Evolutionary conservation across 805 yeast species (phyloP).

Genomic region (Isabelozyma rhagii): DNA sequence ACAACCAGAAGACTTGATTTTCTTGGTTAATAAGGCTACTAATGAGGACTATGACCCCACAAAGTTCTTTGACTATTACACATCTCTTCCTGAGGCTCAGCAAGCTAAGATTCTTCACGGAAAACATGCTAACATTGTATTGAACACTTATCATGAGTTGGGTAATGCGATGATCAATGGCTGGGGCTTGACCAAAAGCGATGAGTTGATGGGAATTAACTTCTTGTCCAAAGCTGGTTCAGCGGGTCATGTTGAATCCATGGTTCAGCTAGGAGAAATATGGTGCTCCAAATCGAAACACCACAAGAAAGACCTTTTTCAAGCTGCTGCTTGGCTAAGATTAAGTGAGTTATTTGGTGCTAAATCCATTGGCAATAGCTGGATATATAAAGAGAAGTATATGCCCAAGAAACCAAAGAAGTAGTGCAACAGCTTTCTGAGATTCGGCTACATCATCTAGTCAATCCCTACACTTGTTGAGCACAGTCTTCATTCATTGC

Average conservation of each 20-base stretch:
- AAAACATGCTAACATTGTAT: slow-evolving; percentile 39
- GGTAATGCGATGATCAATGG: slow-evolving; percentile 58
- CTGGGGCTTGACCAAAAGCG: slow-evolving; percentile 48
- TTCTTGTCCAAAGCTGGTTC: slow-evolving; percentile 64
- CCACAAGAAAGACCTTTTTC: slow-evolving; percentile 53
- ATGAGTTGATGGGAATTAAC: slow-evolving; percentile 55
- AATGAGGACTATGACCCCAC: slow-evolving; percentile 24
- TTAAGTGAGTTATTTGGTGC: slow-evolving; percentile 62
- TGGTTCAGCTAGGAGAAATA: slow-evolving; percentile 67
- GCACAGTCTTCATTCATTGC: no score
- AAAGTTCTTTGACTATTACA: slow-evolving; percentile 19
- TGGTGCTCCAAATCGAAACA: slow-evolving; percentile 57
- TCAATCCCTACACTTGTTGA: not conserved
- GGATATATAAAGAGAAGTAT: slow-evolving; percentile 75
- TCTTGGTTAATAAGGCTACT: slow-evolving; percentile 14
- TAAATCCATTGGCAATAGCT: slow-evolving; percentile 61
- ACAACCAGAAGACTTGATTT: slow-evolving; percentile 26
- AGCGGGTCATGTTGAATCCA: slow-evolving; percentile 65
- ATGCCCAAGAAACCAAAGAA: slow-evolving; percentile 10
- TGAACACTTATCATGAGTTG: slow-evolving; percentile 54
- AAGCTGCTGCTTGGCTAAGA: slow-evolving; percentile 71
- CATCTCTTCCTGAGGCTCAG: slow-evolving; percentile 18
- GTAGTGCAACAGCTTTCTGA: not conserved
- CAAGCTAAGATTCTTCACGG: slow-evolving; percentile 25
- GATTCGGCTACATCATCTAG: not conserved